Base-by-base conservation (phyloP, 225 moss, liverwort and hornwort genomes). In the Sphagnum contortum region DNA sequence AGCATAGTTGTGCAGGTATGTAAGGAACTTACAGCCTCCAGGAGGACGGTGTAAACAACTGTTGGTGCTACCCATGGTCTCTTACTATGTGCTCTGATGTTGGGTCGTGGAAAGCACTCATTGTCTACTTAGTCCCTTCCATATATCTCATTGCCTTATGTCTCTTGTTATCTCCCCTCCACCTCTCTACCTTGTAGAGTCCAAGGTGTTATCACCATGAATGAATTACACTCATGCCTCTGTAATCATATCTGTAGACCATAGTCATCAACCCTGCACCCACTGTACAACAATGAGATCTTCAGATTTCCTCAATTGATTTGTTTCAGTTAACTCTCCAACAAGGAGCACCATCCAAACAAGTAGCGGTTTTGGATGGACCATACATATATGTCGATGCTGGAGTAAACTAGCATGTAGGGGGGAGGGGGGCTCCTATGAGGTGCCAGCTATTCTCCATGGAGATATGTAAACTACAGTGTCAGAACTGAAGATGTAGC, bases 41-140 rank as follows among this genome's bases (percentile, higher is more conserved):
- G 58, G 59, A 59, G 58, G 59, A 9, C 71, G 57, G 57, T 71
- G 71, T 44, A 67, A 83, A 52, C 6, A 52, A 52, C 52, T 52
- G 52, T 52, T 5, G 52, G 9, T 52, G 71, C 74, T 76, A 74
- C 83, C 83, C 79, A 76, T 79, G 60, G 50, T 72, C 76, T 72
- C 50, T 64, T 44, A 12, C 44, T 46, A 60, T 12, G 56, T 57
- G 45, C 66, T 57, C 52, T 55, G 63, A 5, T 50, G 55, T 65
- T 57, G 70, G 12, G 69, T 74, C 58, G 76, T 64, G 64, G 74
- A 65, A 64, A 74, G 76, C 67, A 67, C 61, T 67, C 67, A 67
- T 29, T 67, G 67, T 62, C 71, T 76, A 61, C 66, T 50, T 44
- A 74, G 63, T 48, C 61, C 45, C 66, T 62, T 61, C 61, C 57